Base-by-base conservation (phyloP, 2,329 filamentous ascomycete species). In the Biscogniauxia mediterranea region DNA sequence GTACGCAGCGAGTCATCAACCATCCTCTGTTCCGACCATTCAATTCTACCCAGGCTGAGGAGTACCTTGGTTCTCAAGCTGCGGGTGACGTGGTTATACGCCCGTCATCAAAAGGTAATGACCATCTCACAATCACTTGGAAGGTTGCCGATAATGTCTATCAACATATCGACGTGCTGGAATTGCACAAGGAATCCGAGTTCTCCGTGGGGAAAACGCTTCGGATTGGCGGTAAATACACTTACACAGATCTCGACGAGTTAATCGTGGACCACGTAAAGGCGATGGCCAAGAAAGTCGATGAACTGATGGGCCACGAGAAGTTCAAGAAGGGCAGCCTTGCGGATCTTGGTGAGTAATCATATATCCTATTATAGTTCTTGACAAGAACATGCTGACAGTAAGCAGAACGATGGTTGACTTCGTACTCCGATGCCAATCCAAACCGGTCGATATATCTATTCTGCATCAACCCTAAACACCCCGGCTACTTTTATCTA, bases 141-240 rank as follows among this genome's bases (percentile, higher is more conserved):
- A 99, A 99, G 80, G 93, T 99, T 15, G 90, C 92, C 1, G 93
- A 98, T 74, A 90, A 90, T 62, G 88, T 98, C n/a, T 99, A 93
- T 75, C 93, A 99, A 77, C 95, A 99, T 76, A 92, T 99, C 66
- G 95, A 99, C 76, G 94, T 99, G 38, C 84, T 99, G 49, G 95
- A 99, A 78, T 83, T 99, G 72, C 92, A 96, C 76, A 99, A 99
- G 78, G 92, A 97, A 65, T 98, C 93, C 64, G 94, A 98, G 74
- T 98, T 97, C 75, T 93, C 93, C 0, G 89, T 98, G 3, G 95
- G 95, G 64, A 89, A 89, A 69, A 88, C 89, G 51, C 83, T 99
- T 58, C 91, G 91, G 66, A 91, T 99, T 58, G 90, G 88, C 38
- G 91, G 91, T 69, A 94, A 93, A 75, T 93, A 93, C 77, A 94